Evolutionary conservation across 441 rosid genomes (phyloP), one percentile per base, ranked within the genome.

Genomic region (Adansonia grandidieri): DNA sequence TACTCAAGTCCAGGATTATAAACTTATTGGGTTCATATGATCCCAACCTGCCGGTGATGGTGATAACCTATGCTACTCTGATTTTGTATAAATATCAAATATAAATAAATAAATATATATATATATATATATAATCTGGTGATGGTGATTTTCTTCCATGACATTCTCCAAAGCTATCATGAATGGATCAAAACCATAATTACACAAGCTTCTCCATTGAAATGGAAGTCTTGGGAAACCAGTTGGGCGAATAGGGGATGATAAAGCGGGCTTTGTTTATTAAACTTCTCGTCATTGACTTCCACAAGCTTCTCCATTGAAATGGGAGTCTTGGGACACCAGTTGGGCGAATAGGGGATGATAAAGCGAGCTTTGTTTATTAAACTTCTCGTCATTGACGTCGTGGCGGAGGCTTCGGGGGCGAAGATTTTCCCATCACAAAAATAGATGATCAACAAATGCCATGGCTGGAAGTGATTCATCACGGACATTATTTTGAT

Each of bases 151-250:
- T 4, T 80, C 90, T 51, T 71, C 82, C 81, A 74, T 84, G 47
- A 89, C 88, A 32, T 58, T 89, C 83, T 86, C 82, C 71, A 83
- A 50, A 9, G 92, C 92, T 28, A n/a, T 87, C 82, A 61, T 62
- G 86, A 89, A 90, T 0, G 94, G 94, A 84, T 90, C 92, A 56
- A 84, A 89, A 51, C 57, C 57, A 51, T 10, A 51, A 13, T 51
- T 51, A 13, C 57, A 53, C 19, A 53, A 15, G 57, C 57, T 17
- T 1, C 75, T 79, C 22, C 79, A 77, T 5, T 71, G 22, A 67
- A 87, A 84, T 1, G 82, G 78, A 42, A 82, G 54, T 70, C 76
- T 85, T 11, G 81, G 24, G 3, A 17, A 22, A 17, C 78, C 37
- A 11, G 5, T 80, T 7, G 70, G n/a, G 84, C 24, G 87, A 73